Percentiles rank a stretch among this genome's conserved stretches.
phyloP scores from a whole-genome alignment of 768 basidiomycete genomes.

The Rhodotorula toruloides region DNA sequence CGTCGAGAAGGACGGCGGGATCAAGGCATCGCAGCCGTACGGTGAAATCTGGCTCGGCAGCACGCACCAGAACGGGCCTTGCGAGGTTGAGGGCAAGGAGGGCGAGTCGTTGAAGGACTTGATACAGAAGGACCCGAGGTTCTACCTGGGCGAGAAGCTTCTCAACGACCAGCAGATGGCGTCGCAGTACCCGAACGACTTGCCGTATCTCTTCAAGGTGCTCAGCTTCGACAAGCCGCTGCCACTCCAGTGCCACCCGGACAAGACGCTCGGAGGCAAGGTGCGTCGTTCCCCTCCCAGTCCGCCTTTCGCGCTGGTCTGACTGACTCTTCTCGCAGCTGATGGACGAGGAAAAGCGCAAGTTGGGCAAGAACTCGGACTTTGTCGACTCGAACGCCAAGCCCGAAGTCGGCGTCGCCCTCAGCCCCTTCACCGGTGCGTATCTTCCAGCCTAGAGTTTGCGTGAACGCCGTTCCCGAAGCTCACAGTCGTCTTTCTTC shows the following conservation, averaged over 20 bases:
- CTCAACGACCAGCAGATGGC: slow-evolving; percentile 29
- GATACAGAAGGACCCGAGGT: slow-evolving; percentile 18
- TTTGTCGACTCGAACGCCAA: slow-evolving; percentile 40
- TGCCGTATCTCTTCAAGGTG: slow-evolving; percentile 41
- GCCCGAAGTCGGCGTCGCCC: slow-evolving; percentile 36
- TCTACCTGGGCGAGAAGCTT: slow-evolving; percentile 35
- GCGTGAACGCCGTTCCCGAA: no score
- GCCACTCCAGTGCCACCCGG: slow-evolving; percentile 37
- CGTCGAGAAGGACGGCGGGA: slow-evolving; percentile 26
- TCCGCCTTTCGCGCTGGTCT: rapidly evolving
- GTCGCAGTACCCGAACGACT: slow-evolving; percentile 24
- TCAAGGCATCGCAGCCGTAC: slow-evolving; percentile 29
- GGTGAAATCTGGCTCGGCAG: slow-evolving; percentile 32
- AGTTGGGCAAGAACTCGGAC: slow-evolving; percentile 31
- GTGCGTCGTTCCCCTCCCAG: not conserved
- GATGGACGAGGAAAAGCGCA: slow-evolving; percentile 21
- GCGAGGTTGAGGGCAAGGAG: slow-evolving; percentile 7
- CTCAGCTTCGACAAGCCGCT: slow-evolving; percentile 40
- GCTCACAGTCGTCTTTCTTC: not conserved
- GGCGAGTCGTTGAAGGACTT: slow-evolving; percentile 16
- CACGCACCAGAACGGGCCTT: slow-evolving; percentile 37
- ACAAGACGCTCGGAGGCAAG: slow-evolving; percentile 22
- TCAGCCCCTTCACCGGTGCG: slow-evolving; percentile 27
- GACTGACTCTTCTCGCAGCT: not conserved
- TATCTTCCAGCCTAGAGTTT: not conserved